Base-by-base conservation (phyloP, 1,284 basidiomycete species). In the Cryptococcus depauperatus region DNA sequence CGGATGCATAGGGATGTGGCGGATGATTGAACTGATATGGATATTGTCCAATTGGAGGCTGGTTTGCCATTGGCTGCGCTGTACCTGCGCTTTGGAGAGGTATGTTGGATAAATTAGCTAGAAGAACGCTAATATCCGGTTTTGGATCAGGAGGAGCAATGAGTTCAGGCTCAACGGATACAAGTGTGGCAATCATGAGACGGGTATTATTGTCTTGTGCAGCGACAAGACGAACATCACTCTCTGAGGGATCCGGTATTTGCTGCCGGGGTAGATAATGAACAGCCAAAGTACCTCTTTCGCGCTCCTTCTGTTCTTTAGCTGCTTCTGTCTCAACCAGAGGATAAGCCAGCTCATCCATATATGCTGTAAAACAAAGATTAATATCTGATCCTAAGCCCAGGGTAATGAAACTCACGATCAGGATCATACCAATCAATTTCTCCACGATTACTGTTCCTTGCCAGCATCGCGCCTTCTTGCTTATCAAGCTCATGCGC, bases 401-500 rank as follows among this genome's bases (percentile, higher is more conserved):
- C n/a, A n/a, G n/a, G n/a, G n/a, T n/a, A n/a, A n/a, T n/a, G n/a
- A 13, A 21, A 46, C 56, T 54, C 30, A 58, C 53, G 38, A n/a
- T 19, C 16, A 2, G 58, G 64, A 29, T 61, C 58, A 39, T 59
- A 60, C 66, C 66, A 68, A 9, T 61, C 58, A 10, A 62, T 56
- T n/a, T 35, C 27, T 23, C 23, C 44, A 19, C 52, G 44, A 14
- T 37, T 43, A 18, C 46, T 43, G 34, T 52, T 50, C 23, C 46
- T 46, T 30, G 50, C 52, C 42, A 68, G 39, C 6, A 55, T 54
- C 14, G 43, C 43, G 28, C 64, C 66, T 46, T 68, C 66, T n/a
- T 52, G 50, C 38, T 48, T 43, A 47, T 62, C 57, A 26, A 66
- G 35, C 14, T 61, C 39, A 37, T 59, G 59, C 2, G 49, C 46